phyloP scores from a whole-genome alignment of 495 filamentous ascomycete genomes.

The Penicillium arizonense region DNA sequence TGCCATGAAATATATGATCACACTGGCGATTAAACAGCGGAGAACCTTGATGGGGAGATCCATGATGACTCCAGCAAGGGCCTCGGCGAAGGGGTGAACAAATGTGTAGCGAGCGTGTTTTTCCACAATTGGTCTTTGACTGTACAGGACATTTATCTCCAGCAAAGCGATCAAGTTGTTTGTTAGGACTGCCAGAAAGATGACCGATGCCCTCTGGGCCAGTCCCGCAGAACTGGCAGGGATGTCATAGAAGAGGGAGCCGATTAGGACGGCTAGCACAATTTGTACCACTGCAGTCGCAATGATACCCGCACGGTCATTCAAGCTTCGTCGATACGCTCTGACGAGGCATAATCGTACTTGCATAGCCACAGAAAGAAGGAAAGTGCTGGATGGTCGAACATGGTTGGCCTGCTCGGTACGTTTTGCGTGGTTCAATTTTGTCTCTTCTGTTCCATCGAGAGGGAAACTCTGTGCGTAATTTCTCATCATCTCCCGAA shows the following conservation, averaged over 20 bases:
- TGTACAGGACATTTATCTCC: slow-evolving; percentile 62
- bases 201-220: not conserved
- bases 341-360: not conserved
- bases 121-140: slow-evolving; percentile 61
- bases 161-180: slow-evolving; percentile 53
- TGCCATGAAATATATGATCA: slow-evolving; percentile 59
- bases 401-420: not conserved
- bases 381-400: not conserved
- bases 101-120: slow-evolving; percentile 65
- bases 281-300: not conserved
- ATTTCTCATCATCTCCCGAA: slow-evolving; percentile 50
- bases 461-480: slow-evolving; percentile 41
- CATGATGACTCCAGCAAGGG: slow-evolving; percentile 54
- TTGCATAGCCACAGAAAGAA: not conserved
- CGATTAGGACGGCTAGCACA: not conserved
- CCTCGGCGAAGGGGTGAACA: slow-evolving; percentile 62
- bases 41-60: slow-evolving; percentile 57
- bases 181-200: slow-evolving; percentile 35
- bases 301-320: not conserved
- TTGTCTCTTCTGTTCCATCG: slow-evolving; percentile 58
- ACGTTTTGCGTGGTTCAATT: not conserved
- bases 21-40: slow-evolving; percentile 43
- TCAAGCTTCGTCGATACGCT: not conserved
- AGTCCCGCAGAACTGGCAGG: slow-evolving; percentile 45
- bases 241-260: slow-evolving; percentile 82